Conservation (phyloP, 169 alveolate genomes). For the Theileria luwenshuni region DNA sequence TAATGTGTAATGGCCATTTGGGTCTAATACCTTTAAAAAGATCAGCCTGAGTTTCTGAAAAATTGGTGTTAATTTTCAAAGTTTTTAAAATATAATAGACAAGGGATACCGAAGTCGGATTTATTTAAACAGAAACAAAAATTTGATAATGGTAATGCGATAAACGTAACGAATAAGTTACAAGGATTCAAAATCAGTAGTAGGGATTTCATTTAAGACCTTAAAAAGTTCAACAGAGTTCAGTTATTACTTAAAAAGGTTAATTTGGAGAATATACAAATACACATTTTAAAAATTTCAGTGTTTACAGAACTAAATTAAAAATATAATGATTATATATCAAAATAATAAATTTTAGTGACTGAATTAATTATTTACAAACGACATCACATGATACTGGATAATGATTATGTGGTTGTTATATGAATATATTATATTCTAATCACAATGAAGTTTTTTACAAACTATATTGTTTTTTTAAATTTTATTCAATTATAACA, state of each 20-base stretch:
- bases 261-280: no score
- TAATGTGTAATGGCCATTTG: not conserved
- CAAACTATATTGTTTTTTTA: not conserved
- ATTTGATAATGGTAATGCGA: not conserved
- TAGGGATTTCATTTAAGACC: not conserved
- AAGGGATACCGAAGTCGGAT: slow-evolving; percentile 14
- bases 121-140: not conserved
- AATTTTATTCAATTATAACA: not conserved
- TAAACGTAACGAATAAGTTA: not conserved
- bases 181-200: not conserved
- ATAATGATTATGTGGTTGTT: not conserved
- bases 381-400: slow-evolving; percentile 3
- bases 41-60: slow-evolving; percentile 45
- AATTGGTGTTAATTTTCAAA: not conserved
- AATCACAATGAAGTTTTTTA: not conserved
- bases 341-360: not conserved
- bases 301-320: not conserved
- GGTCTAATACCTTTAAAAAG: slow-evolving; percentile 45
- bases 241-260: no score
- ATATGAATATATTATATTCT: not conserved
- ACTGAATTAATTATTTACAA: not conserved
- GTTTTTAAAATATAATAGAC: not conserved
- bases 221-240: no score
- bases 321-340: not conserved
- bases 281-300: not conserved